Evolutionary conservation across 2,329 filamentous ascomycete genomes (phyloP).

Genomic region (Teratosphaeria destructans): DNA sequence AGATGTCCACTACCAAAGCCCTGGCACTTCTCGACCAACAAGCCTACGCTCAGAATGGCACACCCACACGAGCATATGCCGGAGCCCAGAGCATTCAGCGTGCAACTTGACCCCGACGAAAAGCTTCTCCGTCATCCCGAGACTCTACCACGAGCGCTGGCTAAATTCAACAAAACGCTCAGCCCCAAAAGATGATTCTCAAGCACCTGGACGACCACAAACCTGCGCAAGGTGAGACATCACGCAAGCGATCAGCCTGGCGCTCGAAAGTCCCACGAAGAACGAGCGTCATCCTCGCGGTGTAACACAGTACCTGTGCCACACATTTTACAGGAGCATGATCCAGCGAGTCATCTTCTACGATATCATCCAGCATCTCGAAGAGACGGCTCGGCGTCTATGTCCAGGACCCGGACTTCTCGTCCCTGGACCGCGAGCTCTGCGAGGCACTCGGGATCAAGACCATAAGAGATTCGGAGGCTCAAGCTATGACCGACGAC

Average conservation of each 20-base stretch:
- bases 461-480: background rate
- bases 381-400: background rate
- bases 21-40: too few relatives aligned
- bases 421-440: background rate
- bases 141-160: background rate
- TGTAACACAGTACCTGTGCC: background rate
- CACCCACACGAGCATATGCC: background rate
- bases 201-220: background rate
- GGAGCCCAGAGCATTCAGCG: background rate
- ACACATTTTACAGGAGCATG: background rate
- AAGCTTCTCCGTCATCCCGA: background rate
- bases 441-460: background rate
- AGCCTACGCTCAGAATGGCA: background rate
- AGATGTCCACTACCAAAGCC: too few relatives aligned
- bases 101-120: background rate
- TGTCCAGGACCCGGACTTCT: background rate
- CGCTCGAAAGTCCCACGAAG: background rate
- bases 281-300: background rate
- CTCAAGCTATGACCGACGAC: background rate
- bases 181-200: background rate
- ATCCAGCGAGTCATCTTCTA: background rate
- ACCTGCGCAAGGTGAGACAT: background rate
- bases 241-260: background rate
- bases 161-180: background rate
- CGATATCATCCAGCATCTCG: background rate